Evolutionary conservation across 2,329 filamentous ascomycete genomes (phyloP), one percentile per base, ranked within the genome.

Genomic region (Aspergillaceae sp.): DNA sequence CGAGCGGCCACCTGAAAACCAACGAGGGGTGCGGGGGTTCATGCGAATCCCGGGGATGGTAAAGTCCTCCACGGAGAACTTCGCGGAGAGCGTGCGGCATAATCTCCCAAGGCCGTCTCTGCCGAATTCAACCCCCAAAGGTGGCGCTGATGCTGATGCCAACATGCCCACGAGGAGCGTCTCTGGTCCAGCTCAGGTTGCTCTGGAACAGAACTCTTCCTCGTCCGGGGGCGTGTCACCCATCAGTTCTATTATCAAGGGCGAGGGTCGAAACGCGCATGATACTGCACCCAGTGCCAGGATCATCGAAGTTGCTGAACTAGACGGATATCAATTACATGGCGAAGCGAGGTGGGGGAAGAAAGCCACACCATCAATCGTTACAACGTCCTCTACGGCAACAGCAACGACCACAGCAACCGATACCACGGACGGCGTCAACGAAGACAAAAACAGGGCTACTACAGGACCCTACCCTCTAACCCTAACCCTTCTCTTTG

Each of bases 291-390:
- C 45, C 29, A 43, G 47, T n/a, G 38, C 44, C 28, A 51, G 46
- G 43, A 48, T 58, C 2, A 41, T 57, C 4, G 61, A 62, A 47
- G 60, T 66, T 11, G 65, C 64, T 3, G 64, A 67, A 43, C 46
- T 67, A 29, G 65, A 67, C 40, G 63, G 65, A 6, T 51, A 58
- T 28, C 64, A 67, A 46, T 54, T 67, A 4, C 46, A 53, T 11
- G 56, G 50, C 47, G 26, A 58, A 55, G 28, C 47, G 48, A 8
- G 19, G 19, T 19, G 19, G 19, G 19, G 19, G 19, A 19, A 19
- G 19, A 19, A 19, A 19, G 19, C 19, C 19, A 19, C 19, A 19
- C 19, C 19, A 19, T 19, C 19, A 19, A 19, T 19, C 19, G 19
- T 19, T 19, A 19, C 19, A 19, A 19, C 19, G 19, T 19, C 19